These are phyloP conservation scores for Steccherinum ochraceum DNA, from an alignment of 768 basidiomycete genomes.

Conservation along the genomic window DNA sequence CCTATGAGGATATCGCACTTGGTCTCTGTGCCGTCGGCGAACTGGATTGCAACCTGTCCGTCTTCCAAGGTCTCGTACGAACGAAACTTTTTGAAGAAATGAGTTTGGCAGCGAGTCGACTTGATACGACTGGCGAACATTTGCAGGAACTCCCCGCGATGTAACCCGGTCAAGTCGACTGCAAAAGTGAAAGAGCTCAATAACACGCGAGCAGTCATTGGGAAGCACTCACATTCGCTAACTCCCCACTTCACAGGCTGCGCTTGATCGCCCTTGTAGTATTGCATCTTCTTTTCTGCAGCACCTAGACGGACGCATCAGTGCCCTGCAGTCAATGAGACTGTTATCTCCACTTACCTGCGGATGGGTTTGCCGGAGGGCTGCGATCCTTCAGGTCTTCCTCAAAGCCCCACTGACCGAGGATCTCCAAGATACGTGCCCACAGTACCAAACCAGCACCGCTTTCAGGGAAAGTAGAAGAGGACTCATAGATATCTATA, in stretches of 20 bases:
- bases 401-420: too few relatives aligned
- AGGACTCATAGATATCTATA: constrained; percentile 18
- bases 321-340: too few relatives aligned
- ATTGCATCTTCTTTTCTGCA: neutral
- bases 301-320: too few relatives aligned
- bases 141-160: too few relatives aligned
- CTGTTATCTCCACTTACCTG: too few relatives aligned
- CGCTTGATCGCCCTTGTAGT: neutral
- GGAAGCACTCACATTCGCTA: too few relatives aligned
- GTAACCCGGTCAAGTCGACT: too few relatives aligned
- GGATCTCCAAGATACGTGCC: constrained; percentile 9
- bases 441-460: constrained; percentile 16
- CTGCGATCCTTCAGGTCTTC: too few relatives aligned
- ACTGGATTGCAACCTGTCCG: constrained; percentile 11
- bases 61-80: constrained; percentile 4
- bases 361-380: too few relatives aligned
- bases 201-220: too few relatives aligned
- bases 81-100: constrained; percentile 15
- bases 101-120: constrained; percentile 2
- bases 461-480: constrained; percentile 8
- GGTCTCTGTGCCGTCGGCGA: constrained; percentile 19
- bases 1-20: constrained; percentile 21
- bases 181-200: too few relatives aligned
- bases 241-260: neutral
- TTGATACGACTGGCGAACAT: too few relatives aligned